phyloP scores from a whole-genome alignment of 345 rosid genomes.

The Excoecaria agallocha region DNA sequence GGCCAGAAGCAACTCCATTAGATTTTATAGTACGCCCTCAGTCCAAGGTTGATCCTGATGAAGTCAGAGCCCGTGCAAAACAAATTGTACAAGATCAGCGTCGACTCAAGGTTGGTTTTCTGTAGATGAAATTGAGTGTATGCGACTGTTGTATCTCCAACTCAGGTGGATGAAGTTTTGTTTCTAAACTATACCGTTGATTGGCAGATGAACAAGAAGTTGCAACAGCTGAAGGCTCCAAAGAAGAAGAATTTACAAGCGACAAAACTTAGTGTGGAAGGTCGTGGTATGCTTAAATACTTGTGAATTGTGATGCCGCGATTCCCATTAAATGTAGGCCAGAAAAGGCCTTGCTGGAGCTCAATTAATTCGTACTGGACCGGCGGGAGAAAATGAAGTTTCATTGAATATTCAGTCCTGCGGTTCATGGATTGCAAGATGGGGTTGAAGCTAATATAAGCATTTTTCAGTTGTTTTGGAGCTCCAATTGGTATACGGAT shows the following conservation, averaged over 20 bases:
- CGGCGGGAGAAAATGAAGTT: not conserved
- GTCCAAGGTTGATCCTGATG: conserved; percentile 91
- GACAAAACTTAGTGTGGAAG: conserved; percentile 86
- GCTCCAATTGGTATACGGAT: not conserved
- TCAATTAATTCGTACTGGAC: not conserved
- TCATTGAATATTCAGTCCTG: not conserved
- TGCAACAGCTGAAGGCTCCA: conserved; percentile 94
- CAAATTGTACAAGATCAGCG: conserved; percentile 86
- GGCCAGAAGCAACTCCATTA: conserved; percentile 97
- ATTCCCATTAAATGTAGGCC: not conserved
- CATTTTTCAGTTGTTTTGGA: not conserved
- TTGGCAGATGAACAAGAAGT: conserved; percentile 85
- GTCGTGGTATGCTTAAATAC: conserved; percentile 95
- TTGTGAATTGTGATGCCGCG: conserved; percentile 31
- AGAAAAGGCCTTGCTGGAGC: not conserved
- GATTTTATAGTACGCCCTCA: conserved; percentile 96
- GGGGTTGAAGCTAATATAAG: not conserved
- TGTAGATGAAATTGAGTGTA: no score
- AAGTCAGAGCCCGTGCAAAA: conserved; percentile 79
- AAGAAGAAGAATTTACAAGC: conserved; percentile 94
- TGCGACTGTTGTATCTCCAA: not conserved
- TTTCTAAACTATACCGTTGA: conserved; percentile 1
- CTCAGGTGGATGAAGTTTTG: not conserved
- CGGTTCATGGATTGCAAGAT: not conserved
- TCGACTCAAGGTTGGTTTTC: conserved; percentile 63